Conservation (phyloP, 805 yeast species). For the Metschnikowia gelsemii region DNA sequence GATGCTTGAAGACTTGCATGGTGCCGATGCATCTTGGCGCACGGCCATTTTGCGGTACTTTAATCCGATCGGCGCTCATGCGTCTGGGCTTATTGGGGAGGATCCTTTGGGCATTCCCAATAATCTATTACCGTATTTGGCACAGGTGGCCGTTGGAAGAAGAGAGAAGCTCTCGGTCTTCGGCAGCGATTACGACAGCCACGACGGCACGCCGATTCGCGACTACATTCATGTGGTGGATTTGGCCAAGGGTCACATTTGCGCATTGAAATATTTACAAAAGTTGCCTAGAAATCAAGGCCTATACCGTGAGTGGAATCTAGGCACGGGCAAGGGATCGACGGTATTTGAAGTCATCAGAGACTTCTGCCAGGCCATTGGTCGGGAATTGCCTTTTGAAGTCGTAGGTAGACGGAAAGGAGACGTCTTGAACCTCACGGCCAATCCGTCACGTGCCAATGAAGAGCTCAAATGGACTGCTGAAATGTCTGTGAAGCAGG, state of each 20-base stretch:
- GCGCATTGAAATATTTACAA: slow-evolving; percentile 62
- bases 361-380: slow-evolving; percentile 65
- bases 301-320: slow-evolving; percentile 73
- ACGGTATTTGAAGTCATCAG: slow-evolving; percentile 71
- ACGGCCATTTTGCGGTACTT: slow-evolving; percentile 72
- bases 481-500: slow-evolving; percentile 52
- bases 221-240: slow-evolving; percentile 83
- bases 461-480: slow-evolving; percentile 66
- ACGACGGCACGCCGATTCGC: slow-evolving; percentile 79
- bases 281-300: slow-evolving; percentile 37
- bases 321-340: slow-evolving; percentile 79
- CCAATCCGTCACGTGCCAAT: slow-evolving; percentile 66
- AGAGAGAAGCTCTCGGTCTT: slow-evolving; percentile 64
- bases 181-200: slow-evolving; percentile 68
- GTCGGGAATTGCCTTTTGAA: slow-evolving; percentile 61
- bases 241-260: slow-evolving; percentile 72
- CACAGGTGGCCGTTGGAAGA: slow-evolving; percentile 75
- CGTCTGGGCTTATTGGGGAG: slow-evolving; percentile 77
- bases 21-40: slow-evolving; percentile 46
- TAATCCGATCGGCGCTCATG: slow-evolving; percentile 86
- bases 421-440: slow-evolving; percentile 74
- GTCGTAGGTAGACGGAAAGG: slow-evolving; percentile 70
- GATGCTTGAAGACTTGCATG: slow-evolving; percentile 53
- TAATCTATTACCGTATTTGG: slow-evolving; percentile 70
- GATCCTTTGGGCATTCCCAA: slow-evolving; percentile 78